Evolutionary conservation across 2,329 filamentous ascomycete genomes (phyloP), one percentile per base, ranked within the genome.

Genomic region (Colletotrichum shisoi): DNA sequence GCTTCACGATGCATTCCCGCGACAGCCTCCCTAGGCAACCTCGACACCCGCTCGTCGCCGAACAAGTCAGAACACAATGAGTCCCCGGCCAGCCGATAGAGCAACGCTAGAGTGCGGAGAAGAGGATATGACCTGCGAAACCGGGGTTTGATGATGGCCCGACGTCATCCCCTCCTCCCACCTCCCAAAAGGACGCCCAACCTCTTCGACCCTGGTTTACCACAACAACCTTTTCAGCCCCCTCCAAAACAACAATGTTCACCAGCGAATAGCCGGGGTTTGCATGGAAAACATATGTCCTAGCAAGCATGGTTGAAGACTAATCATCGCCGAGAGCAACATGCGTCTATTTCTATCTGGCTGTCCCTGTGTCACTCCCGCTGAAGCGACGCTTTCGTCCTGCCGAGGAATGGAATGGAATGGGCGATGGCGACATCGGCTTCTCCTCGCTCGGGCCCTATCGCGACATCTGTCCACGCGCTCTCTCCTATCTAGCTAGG

Each of bases 371-470:
- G 1, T 24, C 31, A 12, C 49, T 45, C 31, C 5, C 21, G 21
- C 15, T 12, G 31, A 48, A 48, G n/a, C 52, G 54, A 67, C 54
- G 54, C 65, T 56, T 56, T 44, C 61, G 54, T 67, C 54, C 42
- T 12, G 27, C 24, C 37, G 31, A 53, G 42, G 27, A 44, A 64
- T 59, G 61, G 19, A 37, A 34, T 48, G 42, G 37, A 44, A 64
- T 59, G 61, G 19, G 42, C 37, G 54, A 64, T 56, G 52, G 65
- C 54, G 61, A 67, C 48, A 64, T 59, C 37, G 37, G 46, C 27
- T 24, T 57, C 39, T 21, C 13, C 34, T 51, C 12, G 51, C 58
- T 56, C 58, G 51, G 49, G 15, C 39, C 46, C 52, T 49, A 42
- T 67, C 60, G 17, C 46, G 39, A 57, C 53, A 42, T 58, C 42